A percentile compares a stretch with the other conserved stretches of the same genome.
phyloP scores from a whole-genome alignment of 257 asterid genomes.

The Solanum piurae region DNA sequence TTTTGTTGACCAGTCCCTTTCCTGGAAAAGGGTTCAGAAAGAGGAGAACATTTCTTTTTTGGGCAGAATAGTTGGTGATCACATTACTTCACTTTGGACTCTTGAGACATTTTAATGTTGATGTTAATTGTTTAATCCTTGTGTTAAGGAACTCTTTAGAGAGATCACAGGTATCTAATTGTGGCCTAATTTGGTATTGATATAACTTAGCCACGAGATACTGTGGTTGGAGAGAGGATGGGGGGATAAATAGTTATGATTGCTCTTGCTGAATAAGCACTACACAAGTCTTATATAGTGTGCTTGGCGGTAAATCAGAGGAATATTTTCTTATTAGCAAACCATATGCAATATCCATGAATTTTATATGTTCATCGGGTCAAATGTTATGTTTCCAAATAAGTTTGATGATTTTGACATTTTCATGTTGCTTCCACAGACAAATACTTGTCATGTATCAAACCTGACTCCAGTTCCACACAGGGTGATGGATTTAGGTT shows the following conservation, averaged over 20 bases:
- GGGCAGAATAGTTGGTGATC: background rate
- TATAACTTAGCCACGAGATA: background rate
- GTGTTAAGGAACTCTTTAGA: background rate
- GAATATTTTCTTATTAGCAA: background rate
- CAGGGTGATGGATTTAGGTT: conserved; percentile 50
- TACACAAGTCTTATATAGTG: background rate
- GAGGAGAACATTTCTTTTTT: background rate
- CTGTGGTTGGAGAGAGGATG: background rate
- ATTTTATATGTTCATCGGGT: background rate
- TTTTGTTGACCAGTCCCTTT: background rate
- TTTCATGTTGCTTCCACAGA: conserved; percentile 38
- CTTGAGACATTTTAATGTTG: background rate
- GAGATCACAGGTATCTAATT: background rate
- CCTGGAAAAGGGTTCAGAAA: background rate
- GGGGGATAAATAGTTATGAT: background rate
- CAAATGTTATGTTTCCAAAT: background rate
- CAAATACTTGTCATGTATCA: conserved; percentile 47
- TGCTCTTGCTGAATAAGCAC: background rate
- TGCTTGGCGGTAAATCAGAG: background rate
- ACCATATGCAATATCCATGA: background rate
- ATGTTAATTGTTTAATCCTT: background rate
- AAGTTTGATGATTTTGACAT: conserved; percentile 8
- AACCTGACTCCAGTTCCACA: conserved; percentile 44
- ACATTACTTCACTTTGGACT: background rate
- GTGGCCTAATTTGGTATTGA: background rate